phyloP scores from a whole-genome alignment of 352 stramenopile species.

The Phytophthora fragariaefolia region DNA sequence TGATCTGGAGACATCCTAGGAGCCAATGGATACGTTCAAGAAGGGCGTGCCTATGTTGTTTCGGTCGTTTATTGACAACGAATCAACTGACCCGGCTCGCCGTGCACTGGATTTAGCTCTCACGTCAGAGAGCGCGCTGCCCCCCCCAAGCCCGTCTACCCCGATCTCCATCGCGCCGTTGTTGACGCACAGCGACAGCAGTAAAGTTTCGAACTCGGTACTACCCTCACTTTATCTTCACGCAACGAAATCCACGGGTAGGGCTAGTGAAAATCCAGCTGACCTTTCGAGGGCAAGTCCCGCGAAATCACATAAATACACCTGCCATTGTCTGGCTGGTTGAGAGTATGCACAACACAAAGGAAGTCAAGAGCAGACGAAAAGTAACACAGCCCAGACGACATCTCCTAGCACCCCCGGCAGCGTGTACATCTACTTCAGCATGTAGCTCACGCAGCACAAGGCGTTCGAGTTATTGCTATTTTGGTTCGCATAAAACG shows the following conservation, averaged over 20 bases:
- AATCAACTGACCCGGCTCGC: too few species aligned
- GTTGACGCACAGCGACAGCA: too few species aligned
- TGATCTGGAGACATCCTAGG: too few species aligned
- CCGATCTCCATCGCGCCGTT: too few species aligned
- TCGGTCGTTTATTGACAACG: too few species aligned
- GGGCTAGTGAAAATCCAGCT: not conserved
- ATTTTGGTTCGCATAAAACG: not conserved
- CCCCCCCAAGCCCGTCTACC: too few species aligned
- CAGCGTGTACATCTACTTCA: not conserved
- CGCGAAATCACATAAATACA: not conserved
- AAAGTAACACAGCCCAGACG: not conserved
- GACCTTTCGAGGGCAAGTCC: not conserved
- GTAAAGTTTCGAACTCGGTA: not conserved
- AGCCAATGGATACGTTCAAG: too few species aligned
- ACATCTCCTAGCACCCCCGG: not conserved
- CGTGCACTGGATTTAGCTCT: too few species aligned
- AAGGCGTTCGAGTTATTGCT: not conserved
- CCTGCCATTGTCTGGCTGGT: not conserved
- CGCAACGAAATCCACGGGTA: not conserved
- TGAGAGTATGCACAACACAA: not conserved
- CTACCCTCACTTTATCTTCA: not conserved
- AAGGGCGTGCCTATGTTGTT: too few species aligned
- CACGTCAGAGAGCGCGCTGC: too few species aligned
- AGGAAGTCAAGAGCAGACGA: not conserved
- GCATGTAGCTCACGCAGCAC: not conserved